Evolutionary conservation across 1,284 basidiomycete genomes (phyloP).

Genomic region (Sanghuangporus baumii): DNA sequence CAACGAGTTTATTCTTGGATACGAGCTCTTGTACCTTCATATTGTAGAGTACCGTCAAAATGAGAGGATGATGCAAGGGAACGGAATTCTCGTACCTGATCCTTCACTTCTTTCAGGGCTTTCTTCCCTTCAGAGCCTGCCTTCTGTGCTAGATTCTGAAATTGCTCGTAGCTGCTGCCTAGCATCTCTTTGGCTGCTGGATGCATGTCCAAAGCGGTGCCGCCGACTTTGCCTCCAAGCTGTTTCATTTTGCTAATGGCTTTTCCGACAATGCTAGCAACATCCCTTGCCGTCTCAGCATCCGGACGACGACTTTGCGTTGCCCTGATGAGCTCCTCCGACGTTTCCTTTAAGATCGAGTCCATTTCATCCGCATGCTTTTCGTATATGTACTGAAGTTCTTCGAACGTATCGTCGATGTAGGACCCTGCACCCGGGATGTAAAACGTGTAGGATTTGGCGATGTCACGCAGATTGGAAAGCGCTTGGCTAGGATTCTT

Average conservation of each 20-base stretch:
- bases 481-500: conserved; percentile 35
- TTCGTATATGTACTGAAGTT: conserved; percentile 36
- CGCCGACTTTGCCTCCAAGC: conserved; percentile 29
- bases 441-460: conserved; percentile 36
- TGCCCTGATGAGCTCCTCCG: conserved; percentile 33
- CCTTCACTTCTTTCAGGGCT: conserved; percentile 28
- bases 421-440: conserved; percentile 38
- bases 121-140: conserved; percentile 34
- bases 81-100: conserved; percentile 23
- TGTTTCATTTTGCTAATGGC: conserved; percentile 23
- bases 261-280: conserved; percentile 27
- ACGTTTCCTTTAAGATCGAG: conserved; percentile 33
- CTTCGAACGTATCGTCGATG: conserved; percentile 39
- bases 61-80: not conserved
- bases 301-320: conserved; percentile 27
- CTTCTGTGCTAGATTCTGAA: conserved; percentile 28
- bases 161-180: conserved; percentile 29
- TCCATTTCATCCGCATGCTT: conserved; percentile 39
- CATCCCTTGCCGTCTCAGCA: conserved; percentile 27
- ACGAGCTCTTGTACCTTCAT: conserved; percentile 26
- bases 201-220: conserved; percentile 28
- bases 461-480: conserved; percentile 33
- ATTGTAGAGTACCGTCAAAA: not conserved
- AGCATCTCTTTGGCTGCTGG: conserved; percentile 31
- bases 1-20: conserved; percentile 24